A percentile compares a stretch with the other conserved stretches of the same genome.
These are phyloP conservation scores for Keqinozyma sinolaborantium DNA, from an alignment of 1,139 yeast genomes.

Conservation along the genomic window DNA sequence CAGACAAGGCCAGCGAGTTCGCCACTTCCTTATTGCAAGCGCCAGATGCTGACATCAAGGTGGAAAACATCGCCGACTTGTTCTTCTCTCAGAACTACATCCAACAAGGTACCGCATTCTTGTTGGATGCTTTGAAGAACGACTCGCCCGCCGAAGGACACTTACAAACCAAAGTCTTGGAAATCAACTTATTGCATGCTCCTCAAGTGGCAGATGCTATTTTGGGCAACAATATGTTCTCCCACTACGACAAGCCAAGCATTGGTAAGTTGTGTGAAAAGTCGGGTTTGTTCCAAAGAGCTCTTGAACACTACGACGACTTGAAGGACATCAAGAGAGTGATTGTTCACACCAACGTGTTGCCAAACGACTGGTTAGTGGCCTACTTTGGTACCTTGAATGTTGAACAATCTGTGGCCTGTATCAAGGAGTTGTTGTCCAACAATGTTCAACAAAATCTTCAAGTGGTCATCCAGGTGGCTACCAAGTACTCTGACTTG, in stretches of 20 bases:
- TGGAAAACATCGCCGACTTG: constrained; percentile 87
- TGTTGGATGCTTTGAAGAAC: constrained; percentile 91
- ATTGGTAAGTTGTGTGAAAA: constrained; percentile 91
- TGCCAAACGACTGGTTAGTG: constrained; percentile 94
- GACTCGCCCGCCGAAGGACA: constrained; percentile 96
- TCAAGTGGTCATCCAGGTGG: constrained; percentile 93
- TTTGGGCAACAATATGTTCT: constrained; percentile 91
- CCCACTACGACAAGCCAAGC: constrained; percentile 91
- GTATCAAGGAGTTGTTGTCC: constrained; percentile 81
- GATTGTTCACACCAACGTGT: constrained; percentile 77
- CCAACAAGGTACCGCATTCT: constrained; percentile 98
- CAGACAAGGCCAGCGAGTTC: constrained; percentile 98
- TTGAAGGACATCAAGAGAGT: constrained; percentile 94
- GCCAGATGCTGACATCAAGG: constrained; percentile 62
- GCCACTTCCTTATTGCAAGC: constrained; percentile 79
- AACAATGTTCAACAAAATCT: constrained; percentile 81
- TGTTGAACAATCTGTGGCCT: constrained; percentile 88
- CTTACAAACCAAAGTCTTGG: constrained; percentile 90
- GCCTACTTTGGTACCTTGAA: constrained; percentile 89
- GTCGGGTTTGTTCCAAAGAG: constrained; percentile 91
- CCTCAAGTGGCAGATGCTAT: constrained; percentile 99
- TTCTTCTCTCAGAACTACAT: constrained; percentile 92
- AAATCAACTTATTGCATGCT: constrained; percentile 89
- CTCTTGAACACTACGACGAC: constrained; percentile 92
- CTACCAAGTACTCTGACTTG: constrained; percentile 92